Conservation (phyloP, 2,329 filamentous ascomycete species). For the Neonectria neomacrospora region DNA sequence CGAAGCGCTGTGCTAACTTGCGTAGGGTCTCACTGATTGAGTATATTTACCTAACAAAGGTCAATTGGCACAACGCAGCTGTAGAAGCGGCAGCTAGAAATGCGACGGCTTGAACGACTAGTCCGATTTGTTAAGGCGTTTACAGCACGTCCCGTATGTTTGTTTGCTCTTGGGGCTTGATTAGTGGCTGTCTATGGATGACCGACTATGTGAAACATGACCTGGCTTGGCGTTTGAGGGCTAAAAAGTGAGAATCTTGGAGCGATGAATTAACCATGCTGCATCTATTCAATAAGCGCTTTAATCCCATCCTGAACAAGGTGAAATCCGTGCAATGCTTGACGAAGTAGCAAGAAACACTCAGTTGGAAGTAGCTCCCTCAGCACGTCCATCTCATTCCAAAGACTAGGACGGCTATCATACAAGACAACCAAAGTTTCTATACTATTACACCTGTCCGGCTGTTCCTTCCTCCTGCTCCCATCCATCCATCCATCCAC, state of each 20-base stretch:
- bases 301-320: neutral
- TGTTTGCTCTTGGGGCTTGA: neutral
- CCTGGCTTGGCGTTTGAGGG: constrained; percentile 9
- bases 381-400: constrained; percentile 9
- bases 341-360: neutral
- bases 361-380: neutral
- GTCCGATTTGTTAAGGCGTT: neutral
- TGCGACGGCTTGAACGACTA: constrained; percentile 52
- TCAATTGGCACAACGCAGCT: constrained; percentile 65
- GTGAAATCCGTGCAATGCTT: neutral
- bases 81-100: constrained; percentile 65
- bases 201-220: constrained; percentile 1
- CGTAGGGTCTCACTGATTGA: constrained; percentile 64
- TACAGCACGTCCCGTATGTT: neutral
- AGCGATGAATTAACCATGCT: constrained; percentile 1
- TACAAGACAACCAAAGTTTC: constrained; percentile 37
- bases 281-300: constrained; percentile 1
- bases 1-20: constrained; percentile 20
- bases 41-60: constrained; percentile 62
- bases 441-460: constrained; percentile 37
- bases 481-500: neutral
- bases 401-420: constrained; percentile 25
- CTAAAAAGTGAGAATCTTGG: constrained; percentile 6
- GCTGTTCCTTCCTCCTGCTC: constrained; percentile 13
- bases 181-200: neutral